Base-by-base conservation (phyloP, 2,329 filamentous ascomycete genomes). In the Pleomassaria siparia region DNA sequence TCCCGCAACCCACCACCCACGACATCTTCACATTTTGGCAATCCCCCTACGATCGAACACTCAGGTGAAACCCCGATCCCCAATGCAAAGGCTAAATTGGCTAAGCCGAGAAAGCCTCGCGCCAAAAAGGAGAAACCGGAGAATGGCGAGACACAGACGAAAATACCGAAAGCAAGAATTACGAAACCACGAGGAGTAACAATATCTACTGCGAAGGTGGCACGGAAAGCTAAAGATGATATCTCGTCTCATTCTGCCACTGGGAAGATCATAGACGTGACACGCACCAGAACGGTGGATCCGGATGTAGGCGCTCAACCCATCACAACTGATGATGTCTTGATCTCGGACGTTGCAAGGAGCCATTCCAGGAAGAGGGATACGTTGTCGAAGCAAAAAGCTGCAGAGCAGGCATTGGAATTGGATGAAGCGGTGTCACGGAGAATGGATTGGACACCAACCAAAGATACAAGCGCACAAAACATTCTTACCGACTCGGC, bases 371-470 rank as follows among this genome's bases (percentile, higher is more conserved):
- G 36, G 6, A 54, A 49, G 15, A 58, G 49, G 33, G 43, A 36
- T 6, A 33, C 40, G 30, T n/a, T 48, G n/a, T 35, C 44, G 3
- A 64, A 56, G 33, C 49, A 53, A 18, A 44, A 48, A 15, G 49
- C 44, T n/a, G 41, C 46, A 25, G 48, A 51, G 12, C 33, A 58
- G 12, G 46, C 50, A 2, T 40, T 68, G 5, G 57, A 66, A 2
- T 42, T 70, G 2, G 63, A 69, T 16, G 57, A 61, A 41, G 69
- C 67, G 1, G 53, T 66, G 2, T 41, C 49, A 2, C 55, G 71
- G 46, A 56, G 67, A 40, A 58, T 53, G 20, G 59, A 68, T 43
- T 72, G 70, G 71, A 72, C 71, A 16, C 71, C 70, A 4, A 51
- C 62, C 3, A 57, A 43, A 32, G 62, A 72, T 20, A 70, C 67